Evolutionary conservation across 805 yeast genomes (phyloP).

Genomic region (Kodamaea jinghongensis): DNA sequence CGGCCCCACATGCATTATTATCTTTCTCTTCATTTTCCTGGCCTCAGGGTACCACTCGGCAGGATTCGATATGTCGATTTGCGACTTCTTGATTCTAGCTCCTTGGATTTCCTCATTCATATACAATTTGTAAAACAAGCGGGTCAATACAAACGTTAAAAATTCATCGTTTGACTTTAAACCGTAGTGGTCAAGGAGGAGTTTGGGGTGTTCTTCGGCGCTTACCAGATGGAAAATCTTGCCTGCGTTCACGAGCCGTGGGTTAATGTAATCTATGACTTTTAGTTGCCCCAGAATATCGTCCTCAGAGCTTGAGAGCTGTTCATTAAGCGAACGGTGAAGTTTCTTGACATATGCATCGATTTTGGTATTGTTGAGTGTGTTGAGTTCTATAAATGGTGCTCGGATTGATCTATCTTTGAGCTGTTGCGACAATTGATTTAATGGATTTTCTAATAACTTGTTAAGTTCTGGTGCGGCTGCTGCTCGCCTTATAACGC

Average conservation of each 20-base stretch:
- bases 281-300: too few species aligned
- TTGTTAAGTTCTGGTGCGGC: too few species aligned
- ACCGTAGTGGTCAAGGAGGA: slow-evolving; percentile 16
- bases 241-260: slow-evolving; percentile 20
- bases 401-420: slow-evolving; percentile 1
- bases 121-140: slow-evolving; percentile 24
- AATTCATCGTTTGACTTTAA: slow-evolving; percentile 19
- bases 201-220: slow-evolving; percentile 18
- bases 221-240: slow-evolving; percentile 20
- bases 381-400: slow-evolving; percentile 7
- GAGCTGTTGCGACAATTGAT: too few species aligned
- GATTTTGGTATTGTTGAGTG: background rate
- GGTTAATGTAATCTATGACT: slow-evolving; percentile 22
- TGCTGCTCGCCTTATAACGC: too few species aligned
- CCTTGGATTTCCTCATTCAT: slow-evolving; percentile 11
- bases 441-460: too few species aligned
- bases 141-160: slow-evolving; percentile 19
- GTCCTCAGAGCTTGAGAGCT: too few species aligned
- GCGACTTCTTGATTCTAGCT: slow-evolving; percentile 2
- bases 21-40: slow-evolving; percentile 69
- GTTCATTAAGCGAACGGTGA: too few species aligned
- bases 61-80: slow-evolving; percentile 34
- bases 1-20: slow-evolving; percentile 95
- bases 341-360: too few species aligned
- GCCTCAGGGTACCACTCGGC: slow-evolving; percentile 81